phyloP scores from a whole-genome alignment of 306 rosid genomes.

The Amphicarpaea edgeworthii region DNA sequence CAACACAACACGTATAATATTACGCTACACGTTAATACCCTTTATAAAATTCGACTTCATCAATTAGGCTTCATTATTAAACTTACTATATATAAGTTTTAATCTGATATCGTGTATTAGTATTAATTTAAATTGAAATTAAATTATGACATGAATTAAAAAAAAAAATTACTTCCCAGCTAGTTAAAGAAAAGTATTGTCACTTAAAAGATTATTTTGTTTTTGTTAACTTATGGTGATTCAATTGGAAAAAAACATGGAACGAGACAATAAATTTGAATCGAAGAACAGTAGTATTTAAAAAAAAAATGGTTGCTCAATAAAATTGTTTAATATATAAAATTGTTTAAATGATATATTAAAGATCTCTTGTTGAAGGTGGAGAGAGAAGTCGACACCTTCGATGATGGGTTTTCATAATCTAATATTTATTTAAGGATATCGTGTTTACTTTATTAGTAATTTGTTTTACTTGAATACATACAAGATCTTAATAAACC shows the following conservation, averaged over 20 bases:
- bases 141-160: not conserved
- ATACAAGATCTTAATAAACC: slow-evolving; percentile 9
- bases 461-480: not conserved
- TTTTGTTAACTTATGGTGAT: not conserved
- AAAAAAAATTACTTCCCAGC: too few species aligned
- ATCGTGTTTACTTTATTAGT: slow-evolving; percentile 6
- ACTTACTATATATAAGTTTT: too few species aligned
- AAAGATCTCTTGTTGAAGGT: not conserved
- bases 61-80: not conserved
- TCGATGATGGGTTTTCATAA: slow-evolving; percentile 20
- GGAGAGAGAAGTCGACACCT: not conserved
- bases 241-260: not conserved
- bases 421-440: slow-evolving; percentile 12
- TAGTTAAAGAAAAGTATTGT: not conserved
- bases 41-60: too few species aligned
- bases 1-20: slow-evolving; percentile 21
- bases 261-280: not conserved
- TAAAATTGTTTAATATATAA: slow-evolving; percentile 10
- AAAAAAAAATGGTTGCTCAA: slow-evolving; percentile 2
- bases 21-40: not conserved
- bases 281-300: not conserved
- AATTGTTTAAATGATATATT: too few species aligned
- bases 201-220: not conserved
- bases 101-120: too few species aligned
- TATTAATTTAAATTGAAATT: too few species aligned